These are phyloP conservation scores for Vairimorpha necatrix DNA, from an alignment of 371 early-diverging fungal genomes.

Conservation along the genomic window DNA sequence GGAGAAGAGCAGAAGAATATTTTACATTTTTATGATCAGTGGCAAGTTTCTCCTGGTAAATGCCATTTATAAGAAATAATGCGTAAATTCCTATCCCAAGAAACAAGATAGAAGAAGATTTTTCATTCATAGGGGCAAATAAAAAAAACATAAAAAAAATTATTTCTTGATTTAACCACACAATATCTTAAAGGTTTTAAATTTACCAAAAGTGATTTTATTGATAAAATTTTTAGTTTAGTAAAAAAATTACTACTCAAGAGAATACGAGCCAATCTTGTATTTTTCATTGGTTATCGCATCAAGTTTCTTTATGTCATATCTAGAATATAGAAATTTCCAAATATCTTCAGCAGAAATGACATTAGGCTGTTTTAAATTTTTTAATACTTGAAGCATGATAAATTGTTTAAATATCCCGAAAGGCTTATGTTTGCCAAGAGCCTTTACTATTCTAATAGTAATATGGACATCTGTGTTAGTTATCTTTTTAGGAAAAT, in stretches of 20 bases:
- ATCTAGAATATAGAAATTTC: constrained; percentile 55
- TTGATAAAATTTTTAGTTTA: no score
- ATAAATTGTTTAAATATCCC: constrained; percentile 60
- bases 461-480: constrained; percentile 55
- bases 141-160: background rate
- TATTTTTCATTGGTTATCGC: background rate
- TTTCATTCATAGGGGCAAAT: background rate
- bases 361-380: constrained; percentile 63
- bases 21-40: constrained; percentile 10
- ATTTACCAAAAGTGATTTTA: no score
- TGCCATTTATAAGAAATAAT: constrained; percentile 15
- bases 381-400: constrained; percentile 54
- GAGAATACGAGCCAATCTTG: no score
- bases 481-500: constrained; percentile 39
- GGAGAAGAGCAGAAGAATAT: constrained; percentile 14
- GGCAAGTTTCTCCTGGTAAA: constrained; percentile 35
- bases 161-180: background rate
- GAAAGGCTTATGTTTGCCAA: constrained; percentile 47
- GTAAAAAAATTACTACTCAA: no score
- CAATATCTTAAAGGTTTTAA: no score
- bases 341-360: constrained; percentile 60
- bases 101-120: constrained; percentile 1
- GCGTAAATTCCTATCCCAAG: constrained; percentile 25
- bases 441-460: constrained; percentile 63
- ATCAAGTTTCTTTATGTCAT: constrained; percentile 29